Evolutionary conservation across 139 green algal species (phyloP).

Genomic region (Desmodesmus armatus): DNA sequence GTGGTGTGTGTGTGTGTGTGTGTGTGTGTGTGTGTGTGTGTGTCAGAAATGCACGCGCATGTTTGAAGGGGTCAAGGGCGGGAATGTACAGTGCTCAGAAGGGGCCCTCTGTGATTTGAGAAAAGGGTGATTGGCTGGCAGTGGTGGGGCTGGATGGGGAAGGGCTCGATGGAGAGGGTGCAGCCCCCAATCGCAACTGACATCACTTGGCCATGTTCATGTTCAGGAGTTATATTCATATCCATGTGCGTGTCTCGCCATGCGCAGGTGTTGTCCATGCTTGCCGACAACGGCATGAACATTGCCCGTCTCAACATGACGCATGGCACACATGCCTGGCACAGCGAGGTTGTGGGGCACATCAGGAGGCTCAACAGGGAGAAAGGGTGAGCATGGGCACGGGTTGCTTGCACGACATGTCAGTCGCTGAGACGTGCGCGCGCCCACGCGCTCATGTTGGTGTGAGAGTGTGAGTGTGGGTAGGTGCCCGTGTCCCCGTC

Average conservation of each 20-base stretch:
- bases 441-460: neutral
- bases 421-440: too few relatives aligned
- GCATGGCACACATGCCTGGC: constrained; percentile 75
- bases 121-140: too few relatives aligned
- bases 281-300: constrained; percentile 72
- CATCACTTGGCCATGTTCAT: neutral
- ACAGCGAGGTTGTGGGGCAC: constrained; percentile 64
- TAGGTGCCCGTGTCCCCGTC: too few relatives aligned
- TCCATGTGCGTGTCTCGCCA: neutral
- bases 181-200: neutral
- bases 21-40: too few relatives aligned
- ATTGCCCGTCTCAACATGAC: constrained; percentile 78
- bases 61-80: too few relatives aligned
- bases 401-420: too few relatives aligned
- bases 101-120: too few relatives aligned
- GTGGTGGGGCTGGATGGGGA: too few relatives aligned
- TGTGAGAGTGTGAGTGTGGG: neutral
- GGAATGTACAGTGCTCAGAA: too few relatives aligned
- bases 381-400: constrained; percentile 68
- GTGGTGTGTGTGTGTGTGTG: too few relatives aligned
- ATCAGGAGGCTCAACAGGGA: constrained; percentile 80
- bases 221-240: neutral
- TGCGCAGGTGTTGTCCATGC: neutral
- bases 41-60: too few relatives aligned
- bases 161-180: too few relatives aligned